These are phyloP conservation scores for Lepidium africanum DNA, from an alignment of 345 rosid genomes.

Conservation along the genomic window DNA sequence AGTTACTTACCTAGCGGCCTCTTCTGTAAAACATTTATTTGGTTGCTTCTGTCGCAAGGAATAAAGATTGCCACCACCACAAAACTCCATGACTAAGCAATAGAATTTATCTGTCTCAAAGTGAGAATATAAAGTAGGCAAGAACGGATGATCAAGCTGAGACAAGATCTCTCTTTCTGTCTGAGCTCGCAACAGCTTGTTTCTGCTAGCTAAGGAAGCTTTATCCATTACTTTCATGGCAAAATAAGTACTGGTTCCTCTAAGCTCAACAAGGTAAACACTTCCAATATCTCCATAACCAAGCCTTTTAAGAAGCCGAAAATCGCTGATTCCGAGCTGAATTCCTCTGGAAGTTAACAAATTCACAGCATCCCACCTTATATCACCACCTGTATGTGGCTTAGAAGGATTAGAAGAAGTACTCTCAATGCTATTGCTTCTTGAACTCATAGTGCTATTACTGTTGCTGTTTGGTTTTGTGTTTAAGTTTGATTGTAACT, in stretches of 20 bases:
- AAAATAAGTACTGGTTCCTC: conserved; percentile 58
- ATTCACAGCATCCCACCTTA: conserved; percentile 81
- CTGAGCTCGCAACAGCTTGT: conserved; percentile 67
- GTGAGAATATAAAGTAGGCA: conserved; percentile 59
- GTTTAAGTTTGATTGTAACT: conserved; percentile 5
- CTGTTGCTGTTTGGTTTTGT: conserved; percentile 10
- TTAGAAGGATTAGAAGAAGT: conserved; percentile 40
- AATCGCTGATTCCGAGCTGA: conserved; percentile 61
- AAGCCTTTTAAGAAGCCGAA: conserved; percentile 72
- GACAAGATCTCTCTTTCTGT: conserved; percentile 65
- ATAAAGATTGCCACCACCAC: conserved; percentile 76
- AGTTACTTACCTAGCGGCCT: conserved; percentile 48
- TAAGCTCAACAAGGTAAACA: conserved; percentile 60
- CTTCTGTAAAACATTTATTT: conserved; percentile 55
- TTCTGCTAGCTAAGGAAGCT: conserved; percentile 78
- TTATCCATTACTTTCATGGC: conserved; percentile 83
- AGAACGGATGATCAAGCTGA: conserved; percentile 59
- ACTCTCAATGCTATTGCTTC: conserved; percentile 70
- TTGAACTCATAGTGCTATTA: conserved; percentile 25
- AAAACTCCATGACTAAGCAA: conserved; percentile 74
- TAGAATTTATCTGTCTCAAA: conserved; percentile 63
- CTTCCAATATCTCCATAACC: conserved; percentile 93
- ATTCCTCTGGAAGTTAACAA: conserved; percentile 33
- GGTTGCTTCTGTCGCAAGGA: conserved; percentile 74
- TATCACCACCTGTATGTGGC: conserved; percentile 92